Evolutionary conservation across 2,329 filamentous ascomycete genomes (phyloP).

Genomic region (Fusarium coicis): DNA sequence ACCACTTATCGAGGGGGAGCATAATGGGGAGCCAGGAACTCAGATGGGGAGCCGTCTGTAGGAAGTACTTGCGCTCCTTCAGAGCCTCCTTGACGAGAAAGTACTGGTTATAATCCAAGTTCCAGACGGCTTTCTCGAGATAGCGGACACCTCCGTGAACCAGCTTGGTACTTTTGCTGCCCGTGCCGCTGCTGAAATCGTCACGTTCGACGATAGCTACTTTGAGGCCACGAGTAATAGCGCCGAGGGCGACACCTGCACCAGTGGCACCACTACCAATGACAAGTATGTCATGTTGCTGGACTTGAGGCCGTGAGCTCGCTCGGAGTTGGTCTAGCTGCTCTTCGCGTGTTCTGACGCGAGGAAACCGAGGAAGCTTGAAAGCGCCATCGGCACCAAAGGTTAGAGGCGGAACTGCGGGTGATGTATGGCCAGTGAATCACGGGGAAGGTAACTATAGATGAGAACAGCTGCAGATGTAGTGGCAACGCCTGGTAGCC

Average conservation of each 20-base stretch:
- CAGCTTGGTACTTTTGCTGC: constrained; percentile 80
- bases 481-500: constrained; percentile 55
- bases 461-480: constrained; percentile 58
- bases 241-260: constrained; percentile 77
- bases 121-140: constrained; percentile 80
- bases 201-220: constrained; percentile 78
- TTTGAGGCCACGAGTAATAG: constrained; percentile 75
- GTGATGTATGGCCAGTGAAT: constrained; percentile 75
- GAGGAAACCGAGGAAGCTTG: constrained; percentile 73
- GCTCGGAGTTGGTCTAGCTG: constrained; percentile 70
- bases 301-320: constrained; percentile 46
- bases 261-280: constrained; percentile 79
- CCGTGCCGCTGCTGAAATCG: constrained; percentile 79
- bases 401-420: constrained; percentile 76
- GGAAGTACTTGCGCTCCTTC: constrained; percentile 79
- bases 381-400: constrained; percentile 76
- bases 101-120: constrained; percentile 79
- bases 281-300: constrained; percentile 74
- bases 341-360: constrained; percentile 69
- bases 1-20: constrained; percentile 80
- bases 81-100: constrained; percentile 77
- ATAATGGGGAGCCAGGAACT: constrained; percentile 81
- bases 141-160: constrained; percentile 82
- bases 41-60: constrained; percentile 79
- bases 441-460: constrained; percentile 73